phyloP scores from a whole-genome alignment of 352 stramenopile genomes.

The Vaucheria bursata region DNA sequence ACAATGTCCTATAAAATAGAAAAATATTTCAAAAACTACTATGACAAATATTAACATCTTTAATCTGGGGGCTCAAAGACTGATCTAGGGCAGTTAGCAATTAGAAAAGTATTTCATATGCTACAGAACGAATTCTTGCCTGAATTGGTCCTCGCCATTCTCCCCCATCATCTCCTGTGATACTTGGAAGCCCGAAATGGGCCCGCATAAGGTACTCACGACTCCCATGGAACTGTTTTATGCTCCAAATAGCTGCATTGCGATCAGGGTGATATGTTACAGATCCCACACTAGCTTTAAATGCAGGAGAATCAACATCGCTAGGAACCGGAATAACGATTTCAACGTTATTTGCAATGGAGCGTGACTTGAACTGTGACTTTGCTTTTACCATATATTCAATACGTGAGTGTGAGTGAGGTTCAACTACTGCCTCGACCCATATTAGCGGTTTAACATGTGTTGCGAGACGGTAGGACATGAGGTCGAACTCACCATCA shows the following conservation, averaged over 20 bases:
- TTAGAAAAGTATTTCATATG: too few relatives aligned
- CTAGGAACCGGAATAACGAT: slow-evolving; percentile 96
- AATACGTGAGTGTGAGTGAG: slow-evolving; percentile 87
- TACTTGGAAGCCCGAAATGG: slow-evolving; percentile 95
- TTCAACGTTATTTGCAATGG: slow-evolving; percentile 98
- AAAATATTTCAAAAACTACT: too few relatives aligned
- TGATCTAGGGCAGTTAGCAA: too few relatives aligned
- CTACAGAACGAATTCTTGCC: too few relatives aligned
- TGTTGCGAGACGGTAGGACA: slow-evolving; percentile 95
- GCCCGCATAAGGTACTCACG: slow-evolving; percentile 98
- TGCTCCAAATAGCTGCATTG: slow-evolving; percentile 94
- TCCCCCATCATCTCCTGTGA: slow-evolving; percentile 62
- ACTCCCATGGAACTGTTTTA: slow-evolving; percentile 94
- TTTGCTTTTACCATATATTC: slow-evolving; percentile 97
- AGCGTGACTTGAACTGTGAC: slow-evolving; percentile 95
- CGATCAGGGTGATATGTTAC: slow-evolving; percentile 94
- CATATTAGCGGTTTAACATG: slow-evolving; percentile 99
- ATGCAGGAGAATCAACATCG: slow-evolving; percentile 96
- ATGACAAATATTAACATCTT: too few relatives aligned
- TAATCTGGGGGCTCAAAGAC: too few relatives aligned
- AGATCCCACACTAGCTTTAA: slow-evolving; percentile 93
- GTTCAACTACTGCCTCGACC: slow-evolving; percentile 89
- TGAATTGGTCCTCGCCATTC: slow-evolving; percentile 46
- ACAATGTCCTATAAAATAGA: too few relatives aligned
- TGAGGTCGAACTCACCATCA: slow-evolving; percentile 98